A percentile compares a stretch with the other conserved stretches of the same genome.
These are phyloP conservation scores for Starmerella geochares DNA, from an alignment of 805 yeast species.

Conservation along the genomic window DNA sequence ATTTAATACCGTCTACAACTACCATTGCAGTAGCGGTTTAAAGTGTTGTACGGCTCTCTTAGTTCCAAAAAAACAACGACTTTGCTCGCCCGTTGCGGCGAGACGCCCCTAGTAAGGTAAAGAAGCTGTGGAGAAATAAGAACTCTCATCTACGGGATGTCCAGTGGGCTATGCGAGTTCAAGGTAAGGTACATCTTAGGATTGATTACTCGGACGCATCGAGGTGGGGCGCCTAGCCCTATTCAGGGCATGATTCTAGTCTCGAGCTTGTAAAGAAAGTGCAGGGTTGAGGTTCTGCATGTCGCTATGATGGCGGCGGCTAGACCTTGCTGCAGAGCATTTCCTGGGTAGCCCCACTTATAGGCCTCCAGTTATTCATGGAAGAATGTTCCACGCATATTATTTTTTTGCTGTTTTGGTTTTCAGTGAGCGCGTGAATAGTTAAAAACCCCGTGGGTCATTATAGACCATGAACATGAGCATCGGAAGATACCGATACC, in stretches of 20 bases:
- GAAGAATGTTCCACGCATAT: constrained; percentile 7
- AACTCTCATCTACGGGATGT: background rate
- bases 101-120: background rate
- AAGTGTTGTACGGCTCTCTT: background rate
- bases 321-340: constrained; percentile 1
- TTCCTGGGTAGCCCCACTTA: background rate
- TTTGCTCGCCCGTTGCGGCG: background rate
- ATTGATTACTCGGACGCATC: background rate
- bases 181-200: background rate
- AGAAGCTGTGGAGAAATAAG: background rate
- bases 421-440: background rate
- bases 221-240: background rate
- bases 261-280: background rate
- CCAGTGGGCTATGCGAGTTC: background rate
- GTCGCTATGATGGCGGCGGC: background rate
- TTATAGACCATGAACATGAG: too few relatives aligned
- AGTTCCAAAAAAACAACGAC: background rate
- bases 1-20: constrained; percentile 79
- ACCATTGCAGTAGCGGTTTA: background rate
- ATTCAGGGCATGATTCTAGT: background rate
- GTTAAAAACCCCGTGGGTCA: too few relatives aligned
- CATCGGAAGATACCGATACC: too few relatives aligned
- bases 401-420: background rate
- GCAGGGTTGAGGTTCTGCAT: background rate
- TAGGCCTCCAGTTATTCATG: background rate